Evolutionary conservation across 106 monocot species (phyloP), one percentile per base, ranked within the genome.

Genomic region (Platanthera zijinensis): DNA sequence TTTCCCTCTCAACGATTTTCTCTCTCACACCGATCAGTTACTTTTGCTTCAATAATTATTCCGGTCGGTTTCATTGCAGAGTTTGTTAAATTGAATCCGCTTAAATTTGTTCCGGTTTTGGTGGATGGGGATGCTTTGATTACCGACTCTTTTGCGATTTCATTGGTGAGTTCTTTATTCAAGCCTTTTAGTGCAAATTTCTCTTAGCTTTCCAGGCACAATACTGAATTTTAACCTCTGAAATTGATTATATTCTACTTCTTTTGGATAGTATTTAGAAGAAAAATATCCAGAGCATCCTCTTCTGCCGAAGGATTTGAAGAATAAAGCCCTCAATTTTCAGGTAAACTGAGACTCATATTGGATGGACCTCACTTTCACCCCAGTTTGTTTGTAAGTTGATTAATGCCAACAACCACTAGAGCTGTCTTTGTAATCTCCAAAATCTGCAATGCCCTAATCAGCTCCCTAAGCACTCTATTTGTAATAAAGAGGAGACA

Each of bases 271-370:
- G 87, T 87, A 87, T 76, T 74, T 87, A 73, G 87, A 87, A 73
- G 87, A 87, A 18, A 87, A 87, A 50, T 84, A 82, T 75, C 84
- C 87, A 15, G 63, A 87, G 19, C 76, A 62, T 28, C 84, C 87
- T 50, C 76, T 87, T 5, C 77, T 87, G 51, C 87, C 87, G 73
- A 77, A 77, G 56, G 84, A 87, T 79, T 75, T 84, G 48, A 78
- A 84, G 79, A 79, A 72, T 73, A 87, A 84, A 74, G 81, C 84
- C 52, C 30, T 87, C 19, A 87, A 87, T 78, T 71, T 84, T 51
- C 87, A 87, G 84, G 87, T 87, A 79, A 77, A 51, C 49, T 52
- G 17, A 12, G 70, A 70, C 15, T 39, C 39, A 3, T 39, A 39
- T 39, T 39, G 39, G 39, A 39, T 39, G 39, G 39, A 39, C 39